Base-by-base conservation (phyloP, 257 asterid species). In the Forsythia suspensa region DNA sequence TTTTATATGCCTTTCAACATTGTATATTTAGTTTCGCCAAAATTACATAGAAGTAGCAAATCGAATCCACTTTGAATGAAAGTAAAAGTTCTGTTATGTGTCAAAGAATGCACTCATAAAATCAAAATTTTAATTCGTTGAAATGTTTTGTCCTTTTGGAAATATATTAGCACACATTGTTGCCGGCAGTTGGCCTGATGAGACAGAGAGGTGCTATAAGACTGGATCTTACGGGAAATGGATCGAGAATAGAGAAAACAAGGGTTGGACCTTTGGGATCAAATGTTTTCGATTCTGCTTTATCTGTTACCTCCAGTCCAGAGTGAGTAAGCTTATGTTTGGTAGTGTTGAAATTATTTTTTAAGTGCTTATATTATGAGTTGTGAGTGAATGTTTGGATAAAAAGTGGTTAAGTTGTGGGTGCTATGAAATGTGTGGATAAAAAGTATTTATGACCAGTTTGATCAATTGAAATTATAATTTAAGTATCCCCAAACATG, bases 191-290 rank as follows among this genome's bases (percentile, higher is more conserved):
- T 80, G 90, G 90, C 81, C 82, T 87, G 81, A 71, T n/a, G 76
- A 95, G 98, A 76, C 87, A 83, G 52, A 85, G 44, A 80, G 88
- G 85, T 46, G 76, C 88, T 44, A 66, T 87, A 74, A 89, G 93
- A 86, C 80, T 94, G 83, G 98, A 94, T 87, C 97, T 96, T 85
- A 92, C 97, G 39, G 83, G 59, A 78, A 87, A 85, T 20, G 84
- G 83, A 70, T 81, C 97, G 48, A 86, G 73, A 77, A 77, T 89
- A 76, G 86, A 89, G 87, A 96, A 89, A 87, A 84, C 99, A 29
- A 88, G 90, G 82, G 98, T 96, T 76, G 99, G 99, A 59, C 99
- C 98, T 34, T 81, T 94, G 46, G 99, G 97, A 55, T 92, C 93
- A 79, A 92, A 92, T 82, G 81, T 96, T 82, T 91, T 96, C 8